These are phyloP conservation scores for Colletotrichum australisinense DNA, from an alignment of 2,329 filamentous ascomycete species.

Conservation along the genomic window DNA sequence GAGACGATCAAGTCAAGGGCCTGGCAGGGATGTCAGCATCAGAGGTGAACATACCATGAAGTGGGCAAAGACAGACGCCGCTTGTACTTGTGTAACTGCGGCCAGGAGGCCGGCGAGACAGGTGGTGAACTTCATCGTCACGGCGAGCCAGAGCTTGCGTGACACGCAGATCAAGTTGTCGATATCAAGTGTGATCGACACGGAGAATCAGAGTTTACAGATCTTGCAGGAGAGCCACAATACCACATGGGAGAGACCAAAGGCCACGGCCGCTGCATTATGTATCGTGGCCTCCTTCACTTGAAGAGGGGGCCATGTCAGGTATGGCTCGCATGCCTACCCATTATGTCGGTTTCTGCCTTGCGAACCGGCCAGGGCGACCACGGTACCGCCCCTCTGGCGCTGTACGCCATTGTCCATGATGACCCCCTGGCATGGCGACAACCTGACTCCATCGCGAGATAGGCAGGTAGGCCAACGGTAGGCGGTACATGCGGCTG, in stretches of 20 bases:
- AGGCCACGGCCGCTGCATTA: conserved; percentile 18
- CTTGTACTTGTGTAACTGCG: conserved; percentile 15
- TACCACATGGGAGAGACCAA: not conserved
- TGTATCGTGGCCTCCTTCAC: conserved; percentile 24
- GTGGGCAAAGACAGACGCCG: conserved; percentile 31
- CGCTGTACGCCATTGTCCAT: conserved; percentile 1
- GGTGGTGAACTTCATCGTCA: conserved; percentile 24
- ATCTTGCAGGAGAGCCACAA: not conserved
- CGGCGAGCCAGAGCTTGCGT: not conserved
- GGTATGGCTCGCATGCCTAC: not conserved
- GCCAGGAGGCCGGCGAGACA: conserved; percentile 21
- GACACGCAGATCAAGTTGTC: not conserved
- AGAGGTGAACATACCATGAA: conserved; percentile 27
- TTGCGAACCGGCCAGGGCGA: conserved; percentile 1
- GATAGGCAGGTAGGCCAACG: not conserved
- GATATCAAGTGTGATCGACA: conserved; percentile 12
- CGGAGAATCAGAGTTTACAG: not conserved
- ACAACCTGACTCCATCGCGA: conserved; percentile 28
- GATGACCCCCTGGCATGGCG: conserved; percentile 8
- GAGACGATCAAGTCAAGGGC: not conserved
- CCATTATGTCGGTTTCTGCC: conserved; percentile 3
- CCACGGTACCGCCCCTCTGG: not conserved
- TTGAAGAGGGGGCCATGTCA: not conserved
- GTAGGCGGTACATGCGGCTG: conserved; percentile 8
- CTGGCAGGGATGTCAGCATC: not conserved